Percentiles rank a stretch among this genome's conserved stretches.
Conservation (phyloP, 352 stramenopile species). For the Lagenidium giganteum region DNA sequence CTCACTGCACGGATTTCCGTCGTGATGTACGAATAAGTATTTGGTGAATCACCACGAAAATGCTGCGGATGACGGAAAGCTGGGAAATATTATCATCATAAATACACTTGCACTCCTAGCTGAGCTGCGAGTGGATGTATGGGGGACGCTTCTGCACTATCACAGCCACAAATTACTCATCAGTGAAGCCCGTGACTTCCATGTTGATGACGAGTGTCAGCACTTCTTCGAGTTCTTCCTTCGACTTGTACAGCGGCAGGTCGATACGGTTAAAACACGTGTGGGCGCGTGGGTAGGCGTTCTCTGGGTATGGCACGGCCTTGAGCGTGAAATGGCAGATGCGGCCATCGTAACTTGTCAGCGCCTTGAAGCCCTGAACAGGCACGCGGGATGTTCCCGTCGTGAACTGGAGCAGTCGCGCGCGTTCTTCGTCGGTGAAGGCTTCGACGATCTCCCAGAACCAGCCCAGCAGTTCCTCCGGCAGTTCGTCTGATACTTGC, state of each 20-base stretch:
- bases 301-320: not conserved
- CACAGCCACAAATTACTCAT: too few species aligned
- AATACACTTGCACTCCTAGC: too few species aligned
- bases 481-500: conserved; percentile 3
- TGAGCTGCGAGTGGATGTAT: too few species aligned
- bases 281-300: conserved; percentile 4
- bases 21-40: too few species aligned
- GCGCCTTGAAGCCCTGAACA: conserved; percentile 17
- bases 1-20: too few species aligned
- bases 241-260: conserved; percentile 32
- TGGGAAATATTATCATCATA: too few species aligned
- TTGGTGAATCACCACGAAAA: too few species aligned
- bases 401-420: conserved; percentile 28
- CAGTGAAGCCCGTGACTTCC: conserved; percentile 69
- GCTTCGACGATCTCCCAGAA: conserved; percentile 53
- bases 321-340: conserved; percentile 19
- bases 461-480: conserved; percentile 3
- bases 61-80: too few species aligned
- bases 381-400: conserved; percentile 31
- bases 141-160: too few species aligned
- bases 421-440: conserved; percentile 13
- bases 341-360: conserved; percentile 19
- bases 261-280: conserved; percentile 8
- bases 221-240: conserved; percentile 72
- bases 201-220: conserved; percentile 59